Evolutionary conservation across 495 filamentous ascomycete genomes (phyloP).

Genomic region (Neurospora sp.): DNA sequence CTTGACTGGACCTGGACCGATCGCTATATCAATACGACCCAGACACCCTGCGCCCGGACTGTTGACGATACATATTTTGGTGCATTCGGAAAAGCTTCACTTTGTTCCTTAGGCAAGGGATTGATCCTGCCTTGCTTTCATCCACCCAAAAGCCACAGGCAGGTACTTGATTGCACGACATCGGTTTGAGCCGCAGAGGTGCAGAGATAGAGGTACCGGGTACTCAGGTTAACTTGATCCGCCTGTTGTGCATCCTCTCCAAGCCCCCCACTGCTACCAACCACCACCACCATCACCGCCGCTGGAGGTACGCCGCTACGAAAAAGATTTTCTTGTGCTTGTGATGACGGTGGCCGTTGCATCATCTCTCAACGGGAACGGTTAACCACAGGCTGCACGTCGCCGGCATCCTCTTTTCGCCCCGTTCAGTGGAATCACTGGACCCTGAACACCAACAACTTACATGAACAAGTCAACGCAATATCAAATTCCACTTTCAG

Average conservation of each 20-base stretch:
- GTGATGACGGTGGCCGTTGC: slow-evolving; percentile 3
- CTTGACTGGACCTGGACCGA: not conserved
- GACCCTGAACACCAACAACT: not conserved
- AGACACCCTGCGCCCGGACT: not conserved
- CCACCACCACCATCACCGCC: not conserved
- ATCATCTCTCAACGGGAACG: not conserved
- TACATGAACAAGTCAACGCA: not conserved
- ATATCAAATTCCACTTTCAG: not conserved
- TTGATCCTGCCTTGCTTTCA: not conserved
- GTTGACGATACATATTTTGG: not conserved
- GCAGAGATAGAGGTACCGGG: not conserved
- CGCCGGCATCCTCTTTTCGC: slow-evolving; percentile 4
- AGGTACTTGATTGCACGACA: not conserved
- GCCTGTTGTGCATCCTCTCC: not conserved
- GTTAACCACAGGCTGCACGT: slow-evolving; percentile 3
- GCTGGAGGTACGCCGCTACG: not conserved
- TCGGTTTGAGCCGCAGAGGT: not conserved
- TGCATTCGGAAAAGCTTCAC: not conserved
- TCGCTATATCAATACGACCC: not conserved
- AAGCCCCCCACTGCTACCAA: not conserved
- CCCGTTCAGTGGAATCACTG: not conserved
- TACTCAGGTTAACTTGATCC: not conserved
- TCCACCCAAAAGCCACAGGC: not conserved
- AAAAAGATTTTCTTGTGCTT: not conserved
- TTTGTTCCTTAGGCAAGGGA: not conserved